Percentiles rank a stretch among this genome's conserved stretches.
Conservation (phyloP, 768 basidiomycete genomes). For the Mycena polygramma region DNA sequence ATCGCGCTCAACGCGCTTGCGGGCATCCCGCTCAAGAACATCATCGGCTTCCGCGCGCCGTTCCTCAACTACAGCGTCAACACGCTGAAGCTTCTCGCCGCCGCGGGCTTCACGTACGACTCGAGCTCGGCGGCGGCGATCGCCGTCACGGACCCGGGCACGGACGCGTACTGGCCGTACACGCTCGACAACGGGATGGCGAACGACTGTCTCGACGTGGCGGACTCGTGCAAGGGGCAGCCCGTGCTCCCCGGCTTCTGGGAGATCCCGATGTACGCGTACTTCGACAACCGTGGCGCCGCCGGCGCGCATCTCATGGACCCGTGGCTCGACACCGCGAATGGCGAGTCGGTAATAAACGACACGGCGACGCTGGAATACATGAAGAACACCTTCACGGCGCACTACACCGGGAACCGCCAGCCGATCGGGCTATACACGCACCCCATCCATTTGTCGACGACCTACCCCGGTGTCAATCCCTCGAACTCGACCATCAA, state of each 20-base stretch:
- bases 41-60: conserved; percentile 84
- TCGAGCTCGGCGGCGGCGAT: conserved; percentile 71
- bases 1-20: conserved; percentile 83
- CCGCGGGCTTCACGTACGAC: conserved; percentile 79
- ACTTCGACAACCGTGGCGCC: conserved; percentile 71
- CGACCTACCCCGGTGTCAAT: conserved; percentile 70
- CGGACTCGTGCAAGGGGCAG: conserved; percentile 72
- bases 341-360: conserved; percentile 63
- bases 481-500: conserved; percentile 66
- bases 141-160: conserved; percentile 72
- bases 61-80: conserved; percentile 76
- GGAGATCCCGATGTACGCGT: conserved; percentile 88
- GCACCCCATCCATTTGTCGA: conserved; percentile 76
- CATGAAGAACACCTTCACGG: conserved; percentile 80
- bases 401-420: conserved; percentile 79
- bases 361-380: conserved; percentile 75
- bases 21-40: conserved; percentile 75
- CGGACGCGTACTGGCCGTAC: conserved; percentile 89
- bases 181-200: conserved; percentile 86
- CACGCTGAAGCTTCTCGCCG: conserved; percentile 67
- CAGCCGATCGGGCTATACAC: conserved; percentile 87
- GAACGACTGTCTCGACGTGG: conserved; percentile 75
- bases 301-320: conserved; percentile 82
- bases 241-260: conserved; percentile 82
- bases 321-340: conserved; percentile 78